phyloP scores from a whole-genome alignment of 1,284 basidiomycete genomes.

The Coniophora puteana region DNA sequence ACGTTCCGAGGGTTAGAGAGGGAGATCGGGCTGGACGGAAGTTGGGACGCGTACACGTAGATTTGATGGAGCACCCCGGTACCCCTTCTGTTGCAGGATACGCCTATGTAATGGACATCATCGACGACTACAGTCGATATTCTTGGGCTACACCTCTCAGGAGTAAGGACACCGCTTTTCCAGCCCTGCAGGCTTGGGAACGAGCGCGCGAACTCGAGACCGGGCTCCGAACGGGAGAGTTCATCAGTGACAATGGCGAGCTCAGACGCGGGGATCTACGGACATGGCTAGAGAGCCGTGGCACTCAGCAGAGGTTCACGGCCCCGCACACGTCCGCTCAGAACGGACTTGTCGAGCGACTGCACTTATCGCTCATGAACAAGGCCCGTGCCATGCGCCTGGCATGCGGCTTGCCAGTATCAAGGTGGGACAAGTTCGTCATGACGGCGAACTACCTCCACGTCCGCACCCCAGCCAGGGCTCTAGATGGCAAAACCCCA shows the following conservation, averaged over 20 bases:
- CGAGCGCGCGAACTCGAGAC: not conserved
- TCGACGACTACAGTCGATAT: not conserved
- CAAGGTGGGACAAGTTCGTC: slow-evolving; percentile 12
- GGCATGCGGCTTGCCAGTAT: not conserved
- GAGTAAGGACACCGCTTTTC: not conserved
- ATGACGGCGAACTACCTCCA: not conserved
- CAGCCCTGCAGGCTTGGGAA: not conserved
- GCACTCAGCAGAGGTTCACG: not conserved
- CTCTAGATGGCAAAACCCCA: slow-evolving; percentile 13
- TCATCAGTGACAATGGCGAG: not conserved
- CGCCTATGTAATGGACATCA: slow-evolving; percentile 3
- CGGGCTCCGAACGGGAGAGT: not conserved
- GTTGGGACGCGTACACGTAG: not conserved
- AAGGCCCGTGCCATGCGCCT: slow-evolving; percentile 6
- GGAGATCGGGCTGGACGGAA: not conserved
- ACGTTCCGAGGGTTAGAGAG: slow-evolving; percentile 6
- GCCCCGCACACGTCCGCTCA: not conserved
- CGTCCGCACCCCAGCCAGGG: slow-evolving; percentile 5
- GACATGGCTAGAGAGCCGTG: not conserved
- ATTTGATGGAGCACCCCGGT: not conserved
- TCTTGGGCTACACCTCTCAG: not conserved
- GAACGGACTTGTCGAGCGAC: not conserved
- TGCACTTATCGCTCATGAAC: not conserved
- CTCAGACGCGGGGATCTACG: not conserved
- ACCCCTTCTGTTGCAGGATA: not conserved